Evolutionary conservation across 129 eudicot species (phyloP), one percentile per base, ranked within the genome.

Genomic region (Smallanthus sonchifolius): DNA sequence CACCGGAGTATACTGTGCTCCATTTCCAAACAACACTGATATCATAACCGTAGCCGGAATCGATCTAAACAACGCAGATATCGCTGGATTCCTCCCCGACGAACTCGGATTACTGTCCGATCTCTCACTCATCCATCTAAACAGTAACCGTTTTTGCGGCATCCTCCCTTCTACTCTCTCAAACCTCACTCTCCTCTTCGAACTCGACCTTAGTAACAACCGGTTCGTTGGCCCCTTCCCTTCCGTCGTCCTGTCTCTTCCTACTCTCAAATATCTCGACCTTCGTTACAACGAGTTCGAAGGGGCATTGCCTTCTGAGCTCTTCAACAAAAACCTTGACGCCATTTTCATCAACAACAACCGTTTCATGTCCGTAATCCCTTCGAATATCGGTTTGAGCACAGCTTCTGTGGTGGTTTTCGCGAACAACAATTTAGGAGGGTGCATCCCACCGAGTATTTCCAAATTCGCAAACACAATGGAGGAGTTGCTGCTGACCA

Each of bases 201-300:
- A 92, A 70, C 91, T 92, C 14, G 97, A 92, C 44, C 85, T 92
- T 37, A 92, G 97, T 65, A 89, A 87, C 73, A 92, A 92, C 70
- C 69, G 96, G 2, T 92, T 89, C 20, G 98, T 89, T 2, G 98
- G 98, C 7, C 84, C 87, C 6, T 92, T 92, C 79, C 98, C 98
- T 30, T 63, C 77, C 1, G 86, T 85, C 4, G 83, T 89, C 74
- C 84, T 89, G 42, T 82, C 89, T 4, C 73, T 89, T 10, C 92
- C 94, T 3, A 78, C 75, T 2, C 83, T 92, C 19, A 71, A 65
- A 10, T 92, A 44, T 72, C 88, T 89, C 3, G 96, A 92, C 77
- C 77, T 92, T 45, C 88, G 96, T 5, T 92, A 10, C 84, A 92
- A 92, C 43, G 92, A 89, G 49, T 92, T 92, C 36, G 95, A 89